Conservation (phyloP, 306 rosid species). For the Dalbergia oliveri region DNA sequence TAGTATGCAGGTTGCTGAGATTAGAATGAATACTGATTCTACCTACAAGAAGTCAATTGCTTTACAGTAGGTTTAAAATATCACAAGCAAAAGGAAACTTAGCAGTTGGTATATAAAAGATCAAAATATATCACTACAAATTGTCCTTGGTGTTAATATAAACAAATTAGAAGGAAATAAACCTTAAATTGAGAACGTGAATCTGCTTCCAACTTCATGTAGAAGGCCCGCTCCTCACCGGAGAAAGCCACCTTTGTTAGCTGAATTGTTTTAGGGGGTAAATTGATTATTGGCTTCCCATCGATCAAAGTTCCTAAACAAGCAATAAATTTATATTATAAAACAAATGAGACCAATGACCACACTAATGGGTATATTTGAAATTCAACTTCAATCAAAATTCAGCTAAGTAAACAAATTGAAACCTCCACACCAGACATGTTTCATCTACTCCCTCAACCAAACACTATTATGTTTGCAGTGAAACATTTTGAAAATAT, state of each 20-base stretch:
- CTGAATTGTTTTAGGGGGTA: slow-evolving; percentile 82
- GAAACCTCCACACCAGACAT: slow-evolving; percentile 34
- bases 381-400: slow-evolving; percentile 38
- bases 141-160: slow-evolving; percentile 12
- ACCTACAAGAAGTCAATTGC: slow-evolving; percentile 3
- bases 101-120: not conserved
- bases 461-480: slow-evolving; percentile 14
- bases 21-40: not conserved
- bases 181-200: slow-evolving; percentile 94
- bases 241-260: slow-evolving; percentile 86
- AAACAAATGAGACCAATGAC: slow-evolving; percentile 43
- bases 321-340: slow-evolving; percentile 27
- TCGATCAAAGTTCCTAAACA: slow-evolving; percentile 82
- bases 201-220: slow-evolving; percentile 90
- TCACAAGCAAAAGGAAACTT: slow-evolving; percentile 37
- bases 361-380: slow-evolving; percentile 27
- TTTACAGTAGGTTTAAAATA: slow-evolving; percentile 10
- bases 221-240: slow-evolving; percentile 89
- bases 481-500: slow-evolving; percentile 24
- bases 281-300: slow-evolving; percentile 87
- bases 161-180: slow-evolving; percentile 35
- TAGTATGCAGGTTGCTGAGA: slow-evolving; percentile 9
- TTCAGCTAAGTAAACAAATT: slow-evolving; percentile 24
- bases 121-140: slow-evolving; percentile 11
- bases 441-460: slow-evolving; percentile 34